Evolutionary conservation across 495 filamentous ascomycete genomes (phyloP).

Genomic region (Podospora fimiseda): DNA sequence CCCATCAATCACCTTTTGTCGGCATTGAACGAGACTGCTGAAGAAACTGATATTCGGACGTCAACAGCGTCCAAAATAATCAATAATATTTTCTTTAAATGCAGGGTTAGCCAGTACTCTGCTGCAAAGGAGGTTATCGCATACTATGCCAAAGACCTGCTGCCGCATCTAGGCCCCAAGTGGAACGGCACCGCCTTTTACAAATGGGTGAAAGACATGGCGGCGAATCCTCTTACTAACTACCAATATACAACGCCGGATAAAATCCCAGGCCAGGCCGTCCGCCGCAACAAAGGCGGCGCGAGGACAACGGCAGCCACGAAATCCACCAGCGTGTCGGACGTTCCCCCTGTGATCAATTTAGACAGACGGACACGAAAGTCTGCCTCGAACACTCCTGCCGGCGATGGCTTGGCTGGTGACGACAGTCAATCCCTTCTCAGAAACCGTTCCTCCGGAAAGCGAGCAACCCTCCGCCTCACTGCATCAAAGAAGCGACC

Average conservation of each 20-base stretch:
- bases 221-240: not conserved
- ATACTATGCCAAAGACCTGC: not conserved
- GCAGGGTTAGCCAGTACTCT: constrained; percentile 26
- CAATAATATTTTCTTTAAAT: constrained; percentile 24
- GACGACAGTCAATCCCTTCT: not conserved
- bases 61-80: constrained; percentile 8
- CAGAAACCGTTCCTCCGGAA: not conserved
- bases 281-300: not conserved
- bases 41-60: constrained; percentile 10
- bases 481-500: not conserved
- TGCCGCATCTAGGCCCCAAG: not conserved
- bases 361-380: not conserved
- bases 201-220: not conserved
- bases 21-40: constrained; percentile 13
- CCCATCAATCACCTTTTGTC: constrained; percentile 11
- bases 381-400: not conserved
- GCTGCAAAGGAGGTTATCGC: not conserved
- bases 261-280: not conserved
- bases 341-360: not conserved
- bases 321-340: not conserved
- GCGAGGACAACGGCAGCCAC: not conserved
- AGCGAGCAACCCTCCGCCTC: not conserved
- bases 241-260: not conserved
- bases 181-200: not conserved
- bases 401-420: not conserved